These are phyloP conservation scores for Sabuloglossum arenarium DNA, from an alignment of 495 filamentous ascomycete species.

Conservation along the genomic window DNA sequence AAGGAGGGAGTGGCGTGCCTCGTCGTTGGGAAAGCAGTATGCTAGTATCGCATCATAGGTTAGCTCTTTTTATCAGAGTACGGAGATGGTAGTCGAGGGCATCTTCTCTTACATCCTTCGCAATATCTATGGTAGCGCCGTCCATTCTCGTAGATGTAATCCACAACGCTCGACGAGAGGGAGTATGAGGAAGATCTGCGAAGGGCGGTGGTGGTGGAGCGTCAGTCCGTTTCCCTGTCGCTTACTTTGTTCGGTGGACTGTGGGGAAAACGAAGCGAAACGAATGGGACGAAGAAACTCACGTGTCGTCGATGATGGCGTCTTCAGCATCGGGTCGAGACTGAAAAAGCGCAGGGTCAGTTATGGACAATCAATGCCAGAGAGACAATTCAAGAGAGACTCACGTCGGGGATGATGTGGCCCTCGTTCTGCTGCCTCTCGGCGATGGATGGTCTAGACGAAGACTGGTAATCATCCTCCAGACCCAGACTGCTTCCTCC, in stretches of 20 bases:
- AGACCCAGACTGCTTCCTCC: neutral
- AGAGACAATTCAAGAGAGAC: no score
- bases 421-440: neutral
- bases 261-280: neutral
- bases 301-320: neutral
- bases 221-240: neutral
- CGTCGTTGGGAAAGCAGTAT: constrained; percentile 6
- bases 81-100: neutral
- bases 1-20: neutral
- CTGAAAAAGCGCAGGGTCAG: no score
- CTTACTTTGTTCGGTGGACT: neutral
- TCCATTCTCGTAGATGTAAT: constrained; percentile 4
- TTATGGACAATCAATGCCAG: no score
- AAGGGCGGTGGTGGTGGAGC: neutral
- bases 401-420: neutral
- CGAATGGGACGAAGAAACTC: neutral
- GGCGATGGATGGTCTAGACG: neutral
- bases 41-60: neutral
- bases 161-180: neutral
- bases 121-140: constrained; percentile 3
- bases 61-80: neutral
- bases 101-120: constrained; percentile 4
- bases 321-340: neutral
- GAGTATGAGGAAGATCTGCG: neutral
- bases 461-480: neutral